phyloP scores from a whole-genome alignment of 2,329 filamentous ascomycete genomes.

The Decorospora gaudefroyi region DNA sequence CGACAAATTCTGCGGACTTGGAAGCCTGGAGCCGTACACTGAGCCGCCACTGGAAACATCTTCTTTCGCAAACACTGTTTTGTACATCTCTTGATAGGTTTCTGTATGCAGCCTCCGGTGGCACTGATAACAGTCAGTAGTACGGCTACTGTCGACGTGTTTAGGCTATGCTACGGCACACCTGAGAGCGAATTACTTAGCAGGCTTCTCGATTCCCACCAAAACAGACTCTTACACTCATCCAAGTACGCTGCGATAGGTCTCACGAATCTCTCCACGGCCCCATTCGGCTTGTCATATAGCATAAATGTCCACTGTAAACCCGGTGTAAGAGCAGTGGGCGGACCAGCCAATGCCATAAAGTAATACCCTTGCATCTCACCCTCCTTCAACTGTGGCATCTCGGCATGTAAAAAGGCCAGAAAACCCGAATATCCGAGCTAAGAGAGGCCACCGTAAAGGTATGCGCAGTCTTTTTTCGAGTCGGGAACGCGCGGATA shows the following conservation, averaged over 20 bases:
- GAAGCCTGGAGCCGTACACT: slow-evolving; percentile 28
- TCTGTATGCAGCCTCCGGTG: slow-evolving; percentile 7
- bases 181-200: too few species aligned
- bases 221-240: slow-evolving; percentile 11
- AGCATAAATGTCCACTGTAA: slow-evolving; percentile 28
- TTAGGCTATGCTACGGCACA: too few species aligned
- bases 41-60: slow-evolving; percentile 27
- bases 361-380: slow-evolving; percentile 38
- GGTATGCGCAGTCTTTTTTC: slow-evolving; percentile 18
- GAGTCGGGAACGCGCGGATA: slow-evolving; percentile 39
- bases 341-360: slow-evolving; percentile 32
- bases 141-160: too few species aligned
- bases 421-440: slow-evolving; percentile 26
- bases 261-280: slow-evolving; percentile 22
- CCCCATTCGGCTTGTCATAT: slow-evolving; percentile 29
- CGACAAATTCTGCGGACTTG: slow-evolving; percentile 24
- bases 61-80: slow-evolving; percentile 19
- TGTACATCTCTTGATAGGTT: slow-evolving; percentile 21
- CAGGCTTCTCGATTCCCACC: slow-evolving; percentile 19
- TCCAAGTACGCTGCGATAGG: slow-evolving; percentile 26
- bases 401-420: slow-evolving; percentile 28
- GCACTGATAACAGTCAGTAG: too few species aligned
- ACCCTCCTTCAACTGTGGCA: slow-evolving; percentile 31
- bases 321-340: slow-evolving; percentile 15
- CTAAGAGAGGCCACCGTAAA: slow-evolving; percentile 19